phyloP scores from a whole-genome alignment of 164 flowering plant genomes.

The Sedum album region DNA sequence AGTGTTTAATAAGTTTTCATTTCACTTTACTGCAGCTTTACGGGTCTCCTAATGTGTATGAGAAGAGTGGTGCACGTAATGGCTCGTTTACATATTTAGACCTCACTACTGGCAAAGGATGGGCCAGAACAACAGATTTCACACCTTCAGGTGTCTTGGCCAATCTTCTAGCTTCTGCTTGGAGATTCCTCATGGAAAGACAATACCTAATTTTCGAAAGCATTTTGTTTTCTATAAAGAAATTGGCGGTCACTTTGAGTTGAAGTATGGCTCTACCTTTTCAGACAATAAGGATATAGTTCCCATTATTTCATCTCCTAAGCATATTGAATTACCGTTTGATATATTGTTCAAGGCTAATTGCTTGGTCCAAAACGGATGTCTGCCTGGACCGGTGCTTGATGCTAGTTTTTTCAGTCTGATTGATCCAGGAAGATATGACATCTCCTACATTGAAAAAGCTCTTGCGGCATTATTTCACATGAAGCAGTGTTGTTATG shows the following conservation, averaged over 20 bases:
- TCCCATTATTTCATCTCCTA: conserved; percentile 48
- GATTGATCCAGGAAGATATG: conserved; percentile 35
- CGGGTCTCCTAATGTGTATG: conserved; percentile 61
- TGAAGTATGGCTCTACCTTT: conserved; percentile 35
- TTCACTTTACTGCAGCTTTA: conserved; percentile 31
- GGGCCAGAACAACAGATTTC: conserved; percentile 69
- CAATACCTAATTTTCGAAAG: conserved; percentile 40
- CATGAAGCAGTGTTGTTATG: no score
- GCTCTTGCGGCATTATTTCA: no score
- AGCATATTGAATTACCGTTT: conserved; percentile 39
- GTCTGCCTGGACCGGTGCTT: conserved; percentile 7
- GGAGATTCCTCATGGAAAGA: conserved; percentile 36
- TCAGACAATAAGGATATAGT: conserved; percentile 37
- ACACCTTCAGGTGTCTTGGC: conserved; percentile 51
- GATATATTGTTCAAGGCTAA: conserved; percentile 53
- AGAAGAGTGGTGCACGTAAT: conserved; percentile 22
- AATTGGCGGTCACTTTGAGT: conserved; percentile 22
- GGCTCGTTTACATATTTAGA: conserved; percentile 44
- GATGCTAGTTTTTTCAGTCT: conserved; percentile 12
- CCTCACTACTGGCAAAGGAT: conserved; percentile 42
- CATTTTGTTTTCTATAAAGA: no score
- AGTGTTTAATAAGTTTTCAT: neutral
- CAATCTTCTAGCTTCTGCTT: conserved; percentile 73
- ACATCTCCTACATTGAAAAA: conserved; percentile 30
- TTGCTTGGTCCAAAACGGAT: conserved; percentile 46